Evolutionary conservation across 805 yeast genomes (phyloP), one percentile per base, ranked within the genome.

Genomic region (Candida coleopterorum): DNA sequence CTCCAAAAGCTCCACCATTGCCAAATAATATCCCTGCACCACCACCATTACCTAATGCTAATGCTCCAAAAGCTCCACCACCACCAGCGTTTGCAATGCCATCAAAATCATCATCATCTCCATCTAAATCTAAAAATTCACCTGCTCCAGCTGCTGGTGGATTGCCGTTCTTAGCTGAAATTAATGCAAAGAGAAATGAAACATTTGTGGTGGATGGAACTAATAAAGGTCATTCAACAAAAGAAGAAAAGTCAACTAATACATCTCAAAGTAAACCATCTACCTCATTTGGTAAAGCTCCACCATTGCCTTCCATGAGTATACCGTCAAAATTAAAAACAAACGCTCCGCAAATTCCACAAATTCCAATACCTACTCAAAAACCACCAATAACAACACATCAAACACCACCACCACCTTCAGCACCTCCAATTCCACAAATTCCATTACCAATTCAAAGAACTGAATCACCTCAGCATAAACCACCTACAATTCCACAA

Each of bases 161-260:
- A 0, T 51, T 77, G 15, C 83, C 83, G 8, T 77, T 78, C 47
- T 60, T 77, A 29, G 78, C 78, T 1, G 74, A 77, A 38, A 77
- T 78, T 34, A 75, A 76, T 41, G 67, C 72, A 25, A 75, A 71
- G 50, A 62, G 82, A 53, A 65, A 71, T 43, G 79, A 77, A 14
- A 39, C 67, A 1, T 52, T 61, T 50, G 79, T 74, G 10, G 67
- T 77, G 10, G 77, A 69, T 37, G 43, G 43, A 12, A 18, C 24
- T 20, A 9, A 9, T 11, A 20, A 32, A 11, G 52, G 48, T 25
- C 27, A 25, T 26, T 28, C 42, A 4, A 38, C 45, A 6, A 36
- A 57, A 12, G 39, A 54, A 15, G 37, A 51, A 12, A 15, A n/a
- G 46, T 4, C 34, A 49, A 26, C 45, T 50, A 14, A 15, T 4